phyloP scores from a whole-genome alignment of 345 rosid genomes.

The Pseudoturritis turrita region DNA sequence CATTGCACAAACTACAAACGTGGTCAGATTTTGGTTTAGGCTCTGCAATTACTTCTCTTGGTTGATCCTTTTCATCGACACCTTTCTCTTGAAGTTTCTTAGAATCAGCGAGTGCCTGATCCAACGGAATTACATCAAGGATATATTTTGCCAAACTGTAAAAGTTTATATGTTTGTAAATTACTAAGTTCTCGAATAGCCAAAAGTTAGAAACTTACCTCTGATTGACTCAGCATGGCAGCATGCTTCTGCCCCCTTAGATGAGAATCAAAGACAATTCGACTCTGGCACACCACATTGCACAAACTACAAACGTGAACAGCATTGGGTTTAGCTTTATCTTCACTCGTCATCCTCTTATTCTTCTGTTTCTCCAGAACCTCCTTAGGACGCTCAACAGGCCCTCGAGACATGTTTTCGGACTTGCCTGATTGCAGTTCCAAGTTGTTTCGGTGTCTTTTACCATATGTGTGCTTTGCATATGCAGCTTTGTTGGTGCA shows the following conservation, averaged over 20 bases:
- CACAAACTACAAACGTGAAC: neutral
- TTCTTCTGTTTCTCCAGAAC: slow-evolving; percentile 11
- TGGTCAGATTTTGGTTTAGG: neutral
- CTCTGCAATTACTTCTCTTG: slow-evolving; percentile 38
- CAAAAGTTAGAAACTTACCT: slow-evolving; percentile 26
- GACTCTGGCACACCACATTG: slow-evolving; percentile 7
- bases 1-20: slow-evolving; percentile 11
- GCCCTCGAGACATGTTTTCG: neutral
- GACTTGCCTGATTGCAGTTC: slow-evolving; percentile 14
- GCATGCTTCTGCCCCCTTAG: slow-evolving; percentile 4
- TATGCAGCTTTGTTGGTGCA: slow-evolving; percentile 5
- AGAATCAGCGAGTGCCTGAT: slow-evolving; percentile 39
- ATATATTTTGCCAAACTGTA: neutral
- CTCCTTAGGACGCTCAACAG: slow-evolving; percentile 9
- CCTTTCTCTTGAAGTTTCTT: slow-evolving; percentile 46
- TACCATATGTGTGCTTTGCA: neutral
- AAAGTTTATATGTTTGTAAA: slow-evolving; percentile 35
- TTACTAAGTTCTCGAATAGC: slow-evolving; percentile 35
- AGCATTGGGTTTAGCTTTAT: neutral
- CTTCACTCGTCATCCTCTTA: slow-evolving; percentile 1
- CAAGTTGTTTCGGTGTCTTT: slow-evolving; percentile 31
- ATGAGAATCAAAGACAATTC: neutral
- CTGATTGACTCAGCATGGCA: neutral
- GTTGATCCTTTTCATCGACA: slow-evolving; percentile 36
- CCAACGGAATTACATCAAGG: too few species aligned